Evolutionary conservation across 805 yeast species (phyloP), one percentile per base, ranked within the genome.

Genomic region (Lipomyces japonicus): DNA sequence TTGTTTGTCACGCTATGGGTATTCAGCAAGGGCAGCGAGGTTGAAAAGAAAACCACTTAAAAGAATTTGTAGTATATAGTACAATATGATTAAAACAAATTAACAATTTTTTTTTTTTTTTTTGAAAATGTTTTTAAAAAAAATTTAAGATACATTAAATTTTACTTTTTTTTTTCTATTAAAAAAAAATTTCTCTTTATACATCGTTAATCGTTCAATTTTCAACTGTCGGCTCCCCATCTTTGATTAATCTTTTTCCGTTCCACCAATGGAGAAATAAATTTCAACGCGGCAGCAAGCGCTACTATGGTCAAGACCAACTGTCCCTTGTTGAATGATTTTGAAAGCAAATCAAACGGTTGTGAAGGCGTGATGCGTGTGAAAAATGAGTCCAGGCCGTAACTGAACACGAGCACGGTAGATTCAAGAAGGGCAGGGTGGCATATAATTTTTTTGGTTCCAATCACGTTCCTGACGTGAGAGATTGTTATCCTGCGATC

Each of bases 361-460:
- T 78, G 78, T 0, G 96, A 86, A 0, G 97, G 96, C 44, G 84
- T 77, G 16, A 85, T 74, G 49, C 80, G 73, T 0, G 95, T 82
- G 62, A 90, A 86, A 69, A 86, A 90, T 4, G 84, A 65, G 63
- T 87, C 95, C n/a, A 74, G 67, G 18, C 84, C 86, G 32, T 76
- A 72, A 53, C 93, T 81, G 0, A 86, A 77, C 18, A 86, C 73
- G 16, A 68, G 50, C 1, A 84, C 74, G 0, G 97, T 89, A 1
- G 95, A 86, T 68, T 91, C 97, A 44, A 89, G 71, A 35, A 78
- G 75, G 0, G 97, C 85, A 1, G 85, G 74, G 2, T 71, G 62
- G 0, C 48, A 25, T n/a, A 39, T 16, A 24, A 57, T 42, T 2
- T 63, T 57, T 2, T 71, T 58, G 12, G 61, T 57, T 5, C 63